Evolutionary conservation across 768 basidiomycete species (phyloP).

Genomic region (Tulasnella calospora): DNA sequence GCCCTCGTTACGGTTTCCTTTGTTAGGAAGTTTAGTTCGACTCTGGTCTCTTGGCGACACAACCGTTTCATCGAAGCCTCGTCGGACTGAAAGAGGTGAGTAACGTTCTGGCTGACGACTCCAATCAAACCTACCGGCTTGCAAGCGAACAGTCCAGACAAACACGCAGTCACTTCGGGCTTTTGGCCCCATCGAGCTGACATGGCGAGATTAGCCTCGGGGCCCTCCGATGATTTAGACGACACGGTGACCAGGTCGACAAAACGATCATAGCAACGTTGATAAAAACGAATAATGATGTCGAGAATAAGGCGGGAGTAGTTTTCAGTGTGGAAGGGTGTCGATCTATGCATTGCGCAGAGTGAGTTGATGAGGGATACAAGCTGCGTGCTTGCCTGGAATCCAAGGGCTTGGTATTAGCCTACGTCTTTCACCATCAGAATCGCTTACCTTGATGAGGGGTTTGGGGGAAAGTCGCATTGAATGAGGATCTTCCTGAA

Average conservation of each 20-base stretch:
- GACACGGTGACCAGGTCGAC: conserved; percentile 58
- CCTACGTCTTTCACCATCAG: neutral
- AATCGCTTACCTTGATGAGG: conserved; percentile 60
- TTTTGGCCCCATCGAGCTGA: conserved; percentile 70
- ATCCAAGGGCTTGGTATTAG: conserved; percentile 23
- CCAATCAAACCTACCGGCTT: conserved; percentile 45
- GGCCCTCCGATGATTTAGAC: conserved; percentile 30
- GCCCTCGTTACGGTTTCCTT: conserved; percentile 50
- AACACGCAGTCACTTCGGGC: conserved; percentile 67
- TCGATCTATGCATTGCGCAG: conserved; percentile 82
- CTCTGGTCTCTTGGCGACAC: conserved; percentile 69
- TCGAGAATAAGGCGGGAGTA: conserved; percentile 90
- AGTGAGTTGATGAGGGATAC: conserved; percentile 88
- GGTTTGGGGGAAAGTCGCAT: conserved; percentile 62
- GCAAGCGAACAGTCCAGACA: conserved; percentile 55
- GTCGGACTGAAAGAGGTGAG: conserved; percentile 37
- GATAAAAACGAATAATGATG: conserved; percentile 94
- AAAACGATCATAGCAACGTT: conserved; percentile 84
- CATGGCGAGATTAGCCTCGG: conserved; percentile 35
- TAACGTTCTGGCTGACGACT: conserved; percentile 3
- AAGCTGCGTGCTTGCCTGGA: conserved; percentile 72
- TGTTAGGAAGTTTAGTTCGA: conserved; percentile 65
- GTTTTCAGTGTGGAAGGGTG: conserved; percentile 92
- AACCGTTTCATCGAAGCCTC: conserved; percentile 45
- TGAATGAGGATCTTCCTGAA: conserved; percentile 73